Evolutionary conservation across 169 alveolate genomes (phyloP), one percentile per base, ranked within the genome.

Genomic region (Perkinsus olseni): DNA sequence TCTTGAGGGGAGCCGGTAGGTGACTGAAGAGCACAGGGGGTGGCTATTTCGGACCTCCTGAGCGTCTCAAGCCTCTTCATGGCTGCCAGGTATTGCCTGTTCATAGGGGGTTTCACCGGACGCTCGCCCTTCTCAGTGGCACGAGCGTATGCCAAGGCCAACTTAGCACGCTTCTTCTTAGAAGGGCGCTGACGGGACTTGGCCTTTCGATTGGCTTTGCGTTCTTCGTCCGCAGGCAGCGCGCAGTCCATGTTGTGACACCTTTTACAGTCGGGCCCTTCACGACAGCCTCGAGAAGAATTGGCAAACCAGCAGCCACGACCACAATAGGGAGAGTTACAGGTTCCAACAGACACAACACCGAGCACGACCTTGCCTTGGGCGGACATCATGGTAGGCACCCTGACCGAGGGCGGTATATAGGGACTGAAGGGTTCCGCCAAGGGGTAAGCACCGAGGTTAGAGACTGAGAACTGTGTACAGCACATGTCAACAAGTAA

Each of bases 291-390:
- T 13, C 82, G 82, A 62, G 36, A 0, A 62, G 82, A 62, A 24
- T 62, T 62, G 82, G 82, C 82, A 62, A 62, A 62, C 82, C 82
- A 62, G 82, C 82, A 62, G 82, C 82, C 82, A 62, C 82, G 82
- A 8, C 82, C 82, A 24, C 82, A 62, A 62, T 62, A 62, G 8
- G 82, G 82, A 24, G 82, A 62, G 31, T 62, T 62, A 24, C 82
- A 62, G 31, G 82, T 62, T 0, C 82, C 82, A 62, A 62, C 82
- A 13, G 82, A 62, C 34, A 62, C 82, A 6, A 62, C 82, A 62
- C 82, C 82, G 34, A 62, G 82, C 82, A 62, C 82, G 82, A 62
- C 82, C 34, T 62, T 62, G 34, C 82, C 82, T 24, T 62, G 82
- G 1, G 82, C 37, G 17, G 82, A 62, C 34, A 62, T 24, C 37